Conservation (phyloP, 1,139 yeast genomes). For the Yamadazyma oceani region DNA sequence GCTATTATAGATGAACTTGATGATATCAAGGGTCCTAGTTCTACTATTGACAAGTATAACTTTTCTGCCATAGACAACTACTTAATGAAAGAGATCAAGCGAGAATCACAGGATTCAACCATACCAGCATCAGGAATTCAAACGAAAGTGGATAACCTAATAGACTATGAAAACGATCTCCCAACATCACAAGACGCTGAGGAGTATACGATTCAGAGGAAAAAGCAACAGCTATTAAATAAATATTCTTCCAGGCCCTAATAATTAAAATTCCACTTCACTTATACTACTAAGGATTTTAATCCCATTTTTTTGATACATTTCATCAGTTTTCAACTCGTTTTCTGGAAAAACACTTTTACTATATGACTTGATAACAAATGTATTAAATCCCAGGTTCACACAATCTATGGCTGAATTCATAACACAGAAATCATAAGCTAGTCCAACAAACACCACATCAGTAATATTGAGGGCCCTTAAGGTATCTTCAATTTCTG, state of each 20-base stretch:
- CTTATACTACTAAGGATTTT: constrained; percentile 17
- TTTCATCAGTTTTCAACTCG: constrained; percentile 25
- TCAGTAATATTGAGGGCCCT: constrained; percentile 47
- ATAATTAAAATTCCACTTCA: constrained; percentile 9
- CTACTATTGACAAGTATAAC: constrained; percentile 4
- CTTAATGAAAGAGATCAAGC: constrained; percentile 4
- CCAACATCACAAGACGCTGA: constrained; percentile 47
- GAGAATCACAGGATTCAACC: not conserved
- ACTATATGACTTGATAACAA: constrained; percentile 55
- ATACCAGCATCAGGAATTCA: not conserved
- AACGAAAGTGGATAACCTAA: constrained; percentile 9
- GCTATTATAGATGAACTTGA: constrained; percentile 10
- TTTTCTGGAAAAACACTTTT: constrained; percentile 37
- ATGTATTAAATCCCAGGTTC: constrained; percentile 59
- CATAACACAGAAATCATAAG: constrained; percentile 82
- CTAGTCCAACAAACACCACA: constrained; percentile 78
- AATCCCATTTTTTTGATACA: constrained; percentile 31
- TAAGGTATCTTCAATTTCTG: constrained; percentile 59
- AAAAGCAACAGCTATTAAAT: constrained; percentile 42
- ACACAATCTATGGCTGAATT: constrained; percentile 73
- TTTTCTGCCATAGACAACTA: constrained; percentile 3
- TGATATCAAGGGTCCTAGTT: constrained; percentile 10
- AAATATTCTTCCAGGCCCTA: constrained; percentile 18
- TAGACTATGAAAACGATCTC: constrained; percentile 27
- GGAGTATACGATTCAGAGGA: constrained; percentile 45